These are phyloP conservation scores for Uronychia setigera DNA, from an alignment of 73 alveolate genomes.

Conservation along the genomic window DNA sequence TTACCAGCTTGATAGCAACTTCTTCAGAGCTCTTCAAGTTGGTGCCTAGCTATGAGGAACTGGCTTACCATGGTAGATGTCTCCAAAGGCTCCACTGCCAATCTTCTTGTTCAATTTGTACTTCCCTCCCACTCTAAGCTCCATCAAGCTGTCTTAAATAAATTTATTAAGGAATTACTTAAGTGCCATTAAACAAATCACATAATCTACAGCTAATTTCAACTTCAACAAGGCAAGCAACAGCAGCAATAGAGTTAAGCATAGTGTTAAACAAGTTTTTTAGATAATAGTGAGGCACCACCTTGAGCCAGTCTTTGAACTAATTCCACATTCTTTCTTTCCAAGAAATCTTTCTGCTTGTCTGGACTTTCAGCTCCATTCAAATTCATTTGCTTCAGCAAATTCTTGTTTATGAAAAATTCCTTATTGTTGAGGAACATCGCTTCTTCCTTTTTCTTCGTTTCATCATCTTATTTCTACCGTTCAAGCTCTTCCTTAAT, in stretches of 20 bases:
- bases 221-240: no score
- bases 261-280: not conserved
- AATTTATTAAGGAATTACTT: not conserved
- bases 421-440: not conserved
- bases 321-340: not conserved
- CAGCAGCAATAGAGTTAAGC: not conserved
- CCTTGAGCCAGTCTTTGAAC: not conserved
- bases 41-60: slow-evolving; percentile 9
- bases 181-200: not conserved
- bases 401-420: not conserved
- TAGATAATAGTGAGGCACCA: no score
- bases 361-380: not conserved
- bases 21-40: slow-evolving; percentile 73
- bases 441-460: not conserved
- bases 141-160: not conserved
- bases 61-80: slow-evolving; percentile 62
- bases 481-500: not conserved
- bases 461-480: not conserved
- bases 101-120: slow-evolving; percentile 70
- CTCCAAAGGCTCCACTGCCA: slow-evolving; percentile 97
- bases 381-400: not conserved
- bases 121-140: slow-evolving; percentile 66
- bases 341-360: not conserved
- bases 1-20: slow-evolving; percentile 83
- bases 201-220: no score